A percentile compares a stretch with the other conserved stretches of the same genome.
Evolutionary conservation across 2,329 filamentous ascomycete species (phyloP).

Genomic region (Trichoderma simmonsii): DNA sequence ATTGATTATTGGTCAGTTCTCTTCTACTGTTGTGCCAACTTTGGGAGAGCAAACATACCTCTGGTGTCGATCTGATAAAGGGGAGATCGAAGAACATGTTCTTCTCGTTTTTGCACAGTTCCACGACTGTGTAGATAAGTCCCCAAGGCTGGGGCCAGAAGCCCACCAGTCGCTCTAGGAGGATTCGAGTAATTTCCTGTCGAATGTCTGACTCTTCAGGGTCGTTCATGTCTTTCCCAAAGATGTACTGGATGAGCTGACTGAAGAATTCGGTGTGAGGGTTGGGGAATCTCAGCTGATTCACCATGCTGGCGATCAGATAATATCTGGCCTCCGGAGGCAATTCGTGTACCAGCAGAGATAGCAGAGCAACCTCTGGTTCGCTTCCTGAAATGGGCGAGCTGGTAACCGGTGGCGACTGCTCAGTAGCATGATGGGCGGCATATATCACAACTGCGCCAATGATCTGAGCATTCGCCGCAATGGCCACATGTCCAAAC

Average conservation of each 20-base stretch:
- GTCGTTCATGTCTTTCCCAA: constrained; percentile 69
- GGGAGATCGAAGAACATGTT: constrained; percentile 91
- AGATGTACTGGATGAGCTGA: constrained; percentile 78
- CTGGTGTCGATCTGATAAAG: constrained; percentile 85
- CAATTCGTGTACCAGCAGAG: constrained; percentile 72
- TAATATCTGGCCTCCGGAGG: constrained; percentile 78
- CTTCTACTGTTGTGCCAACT: neutral
- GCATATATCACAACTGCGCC: constrained; percentile 83
- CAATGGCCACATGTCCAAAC: constrained; percentile 64
- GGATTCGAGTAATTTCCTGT: constrained; percentile 83
- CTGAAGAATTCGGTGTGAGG: constrained; percentile 91
- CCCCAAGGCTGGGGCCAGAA: constrained; percentile 97
- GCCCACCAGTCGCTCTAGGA: constrained; percentile 83
- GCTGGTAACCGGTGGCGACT: constrained; percentile 56
- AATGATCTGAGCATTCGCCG: constrained; percentile 67
- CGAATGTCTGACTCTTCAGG: constrained; percentile 79
- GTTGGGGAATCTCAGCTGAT: constrained; percentile 89
- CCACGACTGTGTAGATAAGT: constrained; percentile 79
- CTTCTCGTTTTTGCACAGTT: constrained; percentile 86
- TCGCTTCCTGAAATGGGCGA: constrained; percentile 44
- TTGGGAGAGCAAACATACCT: constrained; percentile 52
- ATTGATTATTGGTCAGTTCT: neutral
- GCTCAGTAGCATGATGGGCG: constrained; percentile 66
- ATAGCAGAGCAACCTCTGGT: constrained; percentile 66
- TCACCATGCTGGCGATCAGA: constrained; percentile 77